Base-by-base conservation (phyloP, 139 green algal genomes). In the Micractinium sp. region DNA sequence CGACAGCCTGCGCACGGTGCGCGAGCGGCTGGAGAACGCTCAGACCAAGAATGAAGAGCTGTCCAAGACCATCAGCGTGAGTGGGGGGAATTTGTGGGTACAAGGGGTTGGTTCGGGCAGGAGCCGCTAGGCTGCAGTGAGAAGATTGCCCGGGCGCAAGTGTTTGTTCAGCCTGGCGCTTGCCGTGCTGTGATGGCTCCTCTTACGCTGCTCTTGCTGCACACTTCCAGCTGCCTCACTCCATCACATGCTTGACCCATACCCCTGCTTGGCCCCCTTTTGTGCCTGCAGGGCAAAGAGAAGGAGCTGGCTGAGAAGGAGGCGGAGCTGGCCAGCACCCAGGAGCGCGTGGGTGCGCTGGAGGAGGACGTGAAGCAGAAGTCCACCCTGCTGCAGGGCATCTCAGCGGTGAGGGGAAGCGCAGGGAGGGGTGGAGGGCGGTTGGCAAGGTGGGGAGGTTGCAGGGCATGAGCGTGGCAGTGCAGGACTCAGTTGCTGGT, bases 241-340 rank as follows among this genome's bases (percentile, higher is more conserved):
- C 63, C 63, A 5, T 71, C 63, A 25, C 63, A 31, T 12, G 20
- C 63, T 71, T 27, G 0, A 1, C 23, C 76, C 20, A 35, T 73
- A 25, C 63, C 22, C 20, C 63, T 73, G 22, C 63, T 12, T 25
- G 31, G 18, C 76, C 33, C 29, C 0, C 9, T 23, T 20, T 23
- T 69, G 4, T 22, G 25, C 78, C 36, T 87, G 61, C 82, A 87
- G 82, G 61, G 19, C 82, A 87, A 87, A 61, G 63, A 87, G 4
- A 35, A 16, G 61, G 39, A 85, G 80, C 80, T 85, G 80, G 53
- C 56, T 36, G 80, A 85, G 41, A 35, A 35, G 31, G 80, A 73
- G 41, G 80, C 47, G 29, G 63, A 9, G 36, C 63, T 87, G 15
- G 53, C 47, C 14, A 29, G n/a, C 25, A 38, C 82, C 23, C 36